phyloP scores from a whole-genome alignment of 1,284 basidiomycete genomes.

The Ceratobasidium papillatum region DNA sequence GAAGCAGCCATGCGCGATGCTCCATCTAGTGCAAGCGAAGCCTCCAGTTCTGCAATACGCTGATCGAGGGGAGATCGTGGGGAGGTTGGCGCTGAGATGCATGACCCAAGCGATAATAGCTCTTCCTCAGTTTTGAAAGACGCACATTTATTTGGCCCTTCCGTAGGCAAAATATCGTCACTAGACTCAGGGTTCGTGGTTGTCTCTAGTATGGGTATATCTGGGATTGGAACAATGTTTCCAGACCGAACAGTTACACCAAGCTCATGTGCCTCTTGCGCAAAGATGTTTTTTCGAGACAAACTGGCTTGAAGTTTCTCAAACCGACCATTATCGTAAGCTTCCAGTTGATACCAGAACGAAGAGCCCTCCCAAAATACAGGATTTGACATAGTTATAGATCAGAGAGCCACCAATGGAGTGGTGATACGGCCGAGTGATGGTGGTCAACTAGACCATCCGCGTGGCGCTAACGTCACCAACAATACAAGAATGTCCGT shows the following conservation, averaged over 20 bases:
- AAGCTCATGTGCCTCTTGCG: neutral
- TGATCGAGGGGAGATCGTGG: conserved; percentile 25
- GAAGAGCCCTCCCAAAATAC: conserved; percentile 27
- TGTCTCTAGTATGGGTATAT: neutral
- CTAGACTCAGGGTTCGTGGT: neutral
- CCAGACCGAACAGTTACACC: neutral
- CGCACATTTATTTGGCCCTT: neutral
- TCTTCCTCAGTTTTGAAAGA: conserved; percentile 8
- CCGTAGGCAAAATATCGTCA: neutral
- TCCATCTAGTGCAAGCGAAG: conserved; percentile 16
- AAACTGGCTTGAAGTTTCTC: conserved; percentile 18
- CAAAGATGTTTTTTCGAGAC: conserved; percentile 30
- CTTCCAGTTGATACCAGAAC: conserved; percentile 28
- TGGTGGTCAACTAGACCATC: neutral
- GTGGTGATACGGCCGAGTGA: neutral
- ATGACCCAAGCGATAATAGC: neutral
- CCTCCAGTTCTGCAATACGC: conserved; percentile 34
- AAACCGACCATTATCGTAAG: neutral
- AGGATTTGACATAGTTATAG: neutral
- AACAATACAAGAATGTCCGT: neutral
- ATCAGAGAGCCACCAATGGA: neutral
- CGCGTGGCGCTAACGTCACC: neutral
- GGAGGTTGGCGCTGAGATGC: neutral
- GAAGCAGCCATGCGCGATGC: conserved; percentile 35
- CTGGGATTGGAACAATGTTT: conserved; percentile 27